Conservation (phyloP, 805 yeast species). For the Brettanomyces naardenensis region DNA sequence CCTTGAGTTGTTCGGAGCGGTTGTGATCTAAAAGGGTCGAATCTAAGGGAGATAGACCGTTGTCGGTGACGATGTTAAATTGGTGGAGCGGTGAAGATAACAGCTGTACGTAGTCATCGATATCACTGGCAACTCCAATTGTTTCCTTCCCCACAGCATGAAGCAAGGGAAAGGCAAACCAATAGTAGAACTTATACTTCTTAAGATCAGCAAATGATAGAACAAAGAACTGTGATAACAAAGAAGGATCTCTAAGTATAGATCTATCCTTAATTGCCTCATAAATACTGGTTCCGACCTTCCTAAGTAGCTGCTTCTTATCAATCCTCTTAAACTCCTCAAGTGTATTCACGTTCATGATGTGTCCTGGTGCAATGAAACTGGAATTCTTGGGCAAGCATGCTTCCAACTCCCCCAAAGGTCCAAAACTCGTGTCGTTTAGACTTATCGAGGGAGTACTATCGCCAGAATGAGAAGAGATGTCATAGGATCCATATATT, state of each 20-base stretch:
- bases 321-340: conserved; percentile 74
- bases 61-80: conserved; percentile 9
- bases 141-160: conserved; percentile 39
- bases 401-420: not conserved
- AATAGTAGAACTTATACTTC: conserved; percentile 78
- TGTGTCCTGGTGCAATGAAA: conserved; percentile 26
- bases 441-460: conserved; percentile 23
- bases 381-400: conserved; percentile 8
- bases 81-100: conserved; percentile 7
- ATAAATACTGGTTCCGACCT: conserved; percentile 25
- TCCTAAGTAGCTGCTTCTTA: conserved; percentile 49
- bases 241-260: conserved; percentile 31
- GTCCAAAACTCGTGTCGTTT: conserved; percentile 3
- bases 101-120: not conserved
- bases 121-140: not conserved
- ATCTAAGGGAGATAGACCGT: conserved; percentile 2
- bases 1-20: conserved; percentile 4
- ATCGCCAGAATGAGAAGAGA: conserved; percentile 21
- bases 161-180: conserved; percentile 78
- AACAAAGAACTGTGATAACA: conserved; percentile 37
- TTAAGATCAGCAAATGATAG: conserved; percentile 83
- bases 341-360: conserved; percentile 67
- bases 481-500: conserved; percentile 33
- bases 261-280: conserved; percentile 26
- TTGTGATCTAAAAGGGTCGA: conserved; percentile 5